These are phyloP conservation scores for Barnettozyma populi DNA, from an alignment of 805 yeast species.

Conservation along the genomic window DNA sequence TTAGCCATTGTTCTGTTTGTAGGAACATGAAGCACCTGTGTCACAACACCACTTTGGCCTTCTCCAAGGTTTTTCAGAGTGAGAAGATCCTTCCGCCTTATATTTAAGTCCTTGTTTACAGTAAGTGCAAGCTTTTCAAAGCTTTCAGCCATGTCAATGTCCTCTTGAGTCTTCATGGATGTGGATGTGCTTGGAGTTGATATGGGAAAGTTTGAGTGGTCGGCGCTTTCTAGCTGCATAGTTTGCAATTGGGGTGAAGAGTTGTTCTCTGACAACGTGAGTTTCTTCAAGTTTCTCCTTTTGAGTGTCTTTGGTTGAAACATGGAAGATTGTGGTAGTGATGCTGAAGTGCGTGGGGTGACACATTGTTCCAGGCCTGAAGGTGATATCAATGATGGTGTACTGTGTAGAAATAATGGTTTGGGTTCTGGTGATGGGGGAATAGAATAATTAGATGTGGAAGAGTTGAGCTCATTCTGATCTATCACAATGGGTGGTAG, in stretches of 20 bases:
- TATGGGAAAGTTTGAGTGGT: neutral
- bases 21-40: slow-evolving; percentile 84
- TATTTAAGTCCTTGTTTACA: slow-evolving; percentile 45
- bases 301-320: slow-evolving; percentile 44
- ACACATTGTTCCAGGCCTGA: neutral
- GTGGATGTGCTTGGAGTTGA: slow-evolving; percentile 8
- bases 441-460: slow-evolving; percentile 1
- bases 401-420: neutral
- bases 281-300: slow-evolving; percentile 54
- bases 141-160: slow-evolving; percentile 33
- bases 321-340: slow-evolving; percentile 10
- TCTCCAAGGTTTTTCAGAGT: slow-evolving; percentile 76
- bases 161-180: slow-evolving; percentile 20
- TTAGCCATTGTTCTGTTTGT: slow-evolving; percentile 86
- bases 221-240: neutral
- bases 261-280: slow-evolving; percentile 33
- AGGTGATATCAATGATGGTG: neutral
- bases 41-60: slow-evolving; percentile 92
- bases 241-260: slow-evolving; percentile 14
- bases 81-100: slow-evolving; percentile 63
- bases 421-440: slow-evolving; percentile 1
- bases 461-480: neutral
- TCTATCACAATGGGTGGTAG: slow-evolving; percentile 24
- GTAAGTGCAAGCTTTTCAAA: slow-evolving; percentile 48
- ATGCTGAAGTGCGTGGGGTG: slow-evolving; percentile 1